Evolutionary conservation across 2,329 filamentous ascomycete genomes (phyloP).

Genomic region (Lachnellula willkommii): DNA sequence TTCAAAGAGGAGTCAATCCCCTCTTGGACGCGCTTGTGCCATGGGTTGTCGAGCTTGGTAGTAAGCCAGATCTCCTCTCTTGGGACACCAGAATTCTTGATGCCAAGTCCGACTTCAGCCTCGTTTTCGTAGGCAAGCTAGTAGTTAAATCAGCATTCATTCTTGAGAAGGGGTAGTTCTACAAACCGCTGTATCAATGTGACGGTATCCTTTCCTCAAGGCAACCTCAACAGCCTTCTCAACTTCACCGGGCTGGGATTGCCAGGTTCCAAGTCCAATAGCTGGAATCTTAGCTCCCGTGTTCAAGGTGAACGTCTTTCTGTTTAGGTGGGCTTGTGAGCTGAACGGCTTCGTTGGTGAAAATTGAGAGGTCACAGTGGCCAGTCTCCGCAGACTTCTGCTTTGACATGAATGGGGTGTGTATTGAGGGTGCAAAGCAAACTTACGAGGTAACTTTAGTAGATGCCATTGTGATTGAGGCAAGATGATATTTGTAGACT

Average conservation of each 20-base stretch:
- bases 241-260: constrained; percentile 63
- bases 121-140: constrained; percentile 71
- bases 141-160: constrained; percentile 3
- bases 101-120: constrained; percentile 59
- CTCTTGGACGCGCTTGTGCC: constrained; percentile 64
- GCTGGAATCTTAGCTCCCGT: constrained; percentile 73
- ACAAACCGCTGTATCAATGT: constrained; percentile 57
- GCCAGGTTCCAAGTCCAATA: constrained; percentile 74
- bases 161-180: not conserved
- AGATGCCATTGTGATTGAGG: constrained; percentile 27
- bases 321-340: constrained; percentile 21
- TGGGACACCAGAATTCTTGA: constrained; percentile 62
- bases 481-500: not conserved
- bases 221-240: constrained; percentile 65
- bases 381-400: constrained; percentile 30
- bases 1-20: constrained; percentile 56
- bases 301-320: constrained; percentile 62
- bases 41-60: constrained; percentile 77
- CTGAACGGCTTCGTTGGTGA: constrained; percentile 12
- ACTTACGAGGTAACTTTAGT: constrained; percentile 29
- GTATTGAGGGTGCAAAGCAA: constrained; percentile 3
- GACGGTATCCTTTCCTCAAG: constrained; percentile 63
- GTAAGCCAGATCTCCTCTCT: constrained; percentile 65
- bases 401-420: constrained; percentile 19
- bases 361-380: constrained; percentile 16